Percentiles rank a stretch among this genome's conserved stretches.
These are phyloP conservation scores for Trichopus zeylanicus DNA, from an alignment of 116 monocot species.

Conservation along the genomic window DNA sequence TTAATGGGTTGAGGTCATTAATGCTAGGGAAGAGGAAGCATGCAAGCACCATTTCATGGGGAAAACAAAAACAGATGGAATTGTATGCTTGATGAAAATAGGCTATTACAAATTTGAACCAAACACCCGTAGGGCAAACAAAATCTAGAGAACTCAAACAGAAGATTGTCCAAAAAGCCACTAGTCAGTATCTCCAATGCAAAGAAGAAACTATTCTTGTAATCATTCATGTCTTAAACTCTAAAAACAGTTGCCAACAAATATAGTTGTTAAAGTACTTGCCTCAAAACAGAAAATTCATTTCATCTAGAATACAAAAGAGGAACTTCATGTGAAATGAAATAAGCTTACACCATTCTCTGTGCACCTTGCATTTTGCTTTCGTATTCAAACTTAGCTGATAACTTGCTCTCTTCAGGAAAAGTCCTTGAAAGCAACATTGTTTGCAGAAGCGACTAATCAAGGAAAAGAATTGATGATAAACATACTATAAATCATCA, in stretches of 20 bases:
- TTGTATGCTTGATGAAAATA: no score
- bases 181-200: not conserved
- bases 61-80: no score
- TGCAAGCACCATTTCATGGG: no score
- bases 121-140: no score
- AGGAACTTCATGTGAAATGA: not conserved
- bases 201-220: not conserved
- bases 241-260: not conserved
- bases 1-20: no score
- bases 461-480: conserved; percentile 9
- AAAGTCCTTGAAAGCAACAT: conserved; percentile 71
- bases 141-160: no score
- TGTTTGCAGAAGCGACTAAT: conserved; percentile 80
- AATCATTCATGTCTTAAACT: not conserved
- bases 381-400: conserved; percentile 89
- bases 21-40: no score
- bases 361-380: conserved; percentile 99
- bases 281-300: not conserved
- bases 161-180: no score
- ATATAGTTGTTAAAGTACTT: not conserved
- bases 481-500: not conserved
- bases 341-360: conserved; percentile 84
- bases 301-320: not conserved
- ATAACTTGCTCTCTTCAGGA: conserved; percentile 67
- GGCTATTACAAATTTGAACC: no score